These are phyloP conservation scores for Colletotrichum phormii DNA, from an alignment of 2,329 filamentous ascomycete genomes.

Conservation along the genomic window DNA sequence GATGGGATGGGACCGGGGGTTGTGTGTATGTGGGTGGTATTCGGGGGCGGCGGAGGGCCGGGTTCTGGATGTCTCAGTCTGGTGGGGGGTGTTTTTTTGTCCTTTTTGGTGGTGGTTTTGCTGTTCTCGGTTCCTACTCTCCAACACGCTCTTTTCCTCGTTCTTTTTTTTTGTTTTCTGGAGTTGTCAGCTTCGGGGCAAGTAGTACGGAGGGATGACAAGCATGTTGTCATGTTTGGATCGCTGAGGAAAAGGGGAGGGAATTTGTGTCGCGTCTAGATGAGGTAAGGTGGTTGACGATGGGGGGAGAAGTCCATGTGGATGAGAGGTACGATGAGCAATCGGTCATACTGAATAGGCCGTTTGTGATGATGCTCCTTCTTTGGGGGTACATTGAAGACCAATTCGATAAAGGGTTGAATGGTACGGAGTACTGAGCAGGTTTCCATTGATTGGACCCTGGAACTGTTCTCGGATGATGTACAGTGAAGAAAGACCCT, in stretches of 20 bases:
- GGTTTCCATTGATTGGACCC: not conserved
- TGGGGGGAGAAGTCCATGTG: not conserved
- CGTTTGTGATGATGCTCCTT: too few species aligned
- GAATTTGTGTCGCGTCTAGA: not conserved
- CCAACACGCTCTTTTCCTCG: not conserved
- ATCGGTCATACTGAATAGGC: too few species aligned
- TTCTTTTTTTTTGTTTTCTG: not conserved
- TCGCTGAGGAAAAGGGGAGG: not conserved
- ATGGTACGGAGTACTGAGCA: not conserved
- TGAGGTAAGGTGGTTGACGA: not conserved
- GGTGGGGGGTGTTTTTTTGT: slow-evolving; percentile 7
- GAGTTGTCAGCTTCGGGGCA: not conserved
- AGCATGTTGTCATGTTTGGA: not conserved
- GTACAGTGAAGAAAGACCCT: not conserved
- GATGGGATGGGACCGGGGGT: not conserved
- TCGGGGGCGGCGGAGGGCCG: slow-evolving; percentile 11
- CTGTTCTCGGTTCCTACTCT: not conserved
- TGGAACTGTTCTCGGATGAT: not conserved
- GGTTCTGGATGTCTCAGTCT: slow-evolving; percentile 25
- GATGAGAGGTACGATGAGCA: not conserved
- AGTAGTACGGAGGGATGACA: not conserved
- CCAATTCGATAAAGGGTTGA: not conserved
- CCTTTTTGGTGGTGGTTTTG: too few species aligned
- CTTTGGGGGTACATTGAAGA: too few species aligned
- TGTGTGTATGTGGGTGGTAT: slow-evolving; percentile 23